Evolutionary conservation across 352 stramenopile species (phyloP).

Genomic region (Sclerospora graminicola): DNA sequence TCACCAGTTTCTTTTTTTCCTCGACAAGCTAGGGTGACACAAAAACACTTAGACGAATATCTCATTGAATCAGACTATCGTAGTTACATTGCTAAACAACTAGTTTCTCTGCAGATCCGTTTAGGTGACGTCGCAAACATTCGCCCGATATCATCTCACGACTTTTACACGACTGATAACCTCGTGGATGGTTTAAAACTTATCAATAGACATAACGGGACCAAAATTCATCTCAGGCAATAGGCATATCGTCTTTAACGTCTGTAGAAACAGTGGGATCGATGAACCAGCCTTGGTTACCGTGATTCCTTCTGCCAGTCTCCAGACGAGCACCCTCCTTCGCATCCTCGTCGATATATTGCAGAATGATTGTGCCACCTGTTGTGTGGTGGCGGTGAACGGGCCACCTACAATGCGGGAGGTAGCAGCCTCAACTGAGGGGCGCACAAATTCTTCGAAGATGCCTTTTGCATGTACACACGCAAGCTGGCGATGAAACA

Average conservation of each 20-base stretch:
- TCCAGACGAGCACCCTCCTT: constrained; percentile 77
- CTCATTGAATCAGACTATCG: too few relatives aligned
- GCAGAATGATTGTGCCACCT: constrained; percentile 66
- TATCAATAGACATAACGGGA: constrained; percentile 82
- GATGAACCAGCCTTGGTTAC: constrained; percentile 84
- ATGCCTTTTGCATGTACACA: constrained; percentile 86
- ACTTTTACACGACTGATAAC: constrained; percentile 84
- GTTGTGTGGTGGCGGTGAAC: constrained; percentile 25
- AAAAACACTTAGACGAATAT: too few relatives aligned
- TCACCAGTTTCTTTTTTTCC: too few relatives aligned
- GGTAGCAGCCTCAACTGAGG: constrained; percentile 41
- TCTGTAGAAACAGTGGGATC: constrained; percentile 87
- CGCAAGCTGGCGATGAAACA: constrained; percentile 75
- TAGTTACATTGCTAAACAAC: too few relatives aligned
- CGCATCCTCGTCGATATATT: constrained; percentile 72
- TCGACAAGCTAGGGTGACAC: too few relatives aligned
- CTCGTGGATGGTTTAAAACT: constrained; percentile 86
- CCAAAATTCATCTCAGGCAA: constrained; percentile 88
- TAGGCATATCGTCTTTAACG: constrained; percentile 75
- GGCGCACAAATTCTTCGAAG: constrained; percentile 79
- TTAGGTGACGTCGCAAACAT: too few relatives aligned
- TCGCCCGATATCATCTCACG: too few relatives aligned
- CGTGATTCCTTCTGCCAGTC: constrained; percentile 63
- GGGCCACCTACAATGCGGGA: constrained; percentile 46
- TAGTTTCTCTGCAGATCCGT: too few relatives aligned